Evolutionary conservation across 2,329 filamentous ascomycete species (phyloP).

Genomic region (Aspergillus pseudotamarii): DNA sequence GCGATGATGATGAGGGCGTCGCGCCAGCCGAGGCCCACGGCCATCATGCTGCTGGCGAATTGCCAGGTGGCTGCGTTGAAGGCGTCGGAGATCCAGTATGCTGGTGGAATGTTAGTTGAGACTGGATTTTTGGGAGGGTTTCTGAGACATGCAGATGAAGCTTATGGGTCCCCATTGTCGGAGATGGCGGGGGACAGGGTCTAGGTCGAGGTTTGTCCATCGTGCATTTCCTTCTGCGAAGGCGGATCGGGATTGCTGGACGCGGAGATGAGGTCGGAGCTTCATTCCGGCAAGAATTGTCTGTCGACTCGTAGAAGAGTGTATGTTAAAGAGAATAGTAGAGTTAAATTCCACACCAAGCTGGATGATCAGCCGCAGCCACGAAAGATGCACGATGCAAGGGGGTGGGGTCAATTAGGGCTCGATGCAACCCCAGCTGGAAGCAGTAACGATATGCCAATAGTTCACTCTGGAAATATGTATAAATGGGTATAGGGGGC

Average conservation of each 20-base stretch:
- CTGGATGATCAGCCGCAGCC: background rate
- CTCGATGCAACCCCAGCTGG: background rate
- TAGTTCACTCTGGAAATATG: background rate
- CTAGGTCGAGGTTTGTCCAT: slow-evolving; percentile 54
- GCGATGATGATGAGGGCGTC: slow-evolving; percentile 55
- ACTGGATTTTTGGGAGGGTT: background rate
- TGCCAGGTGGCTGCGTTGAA: slow-evolving; percentile 60
- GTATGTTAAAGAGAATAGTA: background rate
- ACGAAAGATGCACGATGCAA: background rate
- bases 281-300: background rate
- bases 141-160: slow-evolving; percentile 38
- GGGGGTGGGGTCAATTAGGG: background rate
- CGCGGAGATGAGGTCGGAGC: slow-evolving; percentile 36
- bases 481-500: background rate
- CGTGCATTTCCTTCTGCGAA: slow-evolving; percentile 49
- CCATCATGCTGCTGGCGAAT: slow-evolving; percentile 53
- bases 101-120: slow-evolving; percentile 21
- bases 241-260: slow-evolving; percentile 49
- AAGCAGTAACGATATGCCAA: background rate
- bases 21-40: slow-evolving; percentile 57
- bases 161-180: slow-evolving; percentile 52
- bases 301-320: no score
- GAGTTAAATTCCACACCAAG: background rate
- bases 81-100: slow-evolving; percentile 57
- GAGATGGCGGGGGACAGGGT: slow-evolving; percentile 48